Evolutionary conservation across 2,329 filamentous ascomycete genomes (phyloP).

Genomic region (Myriosclerotinia curreyana): DNA sequence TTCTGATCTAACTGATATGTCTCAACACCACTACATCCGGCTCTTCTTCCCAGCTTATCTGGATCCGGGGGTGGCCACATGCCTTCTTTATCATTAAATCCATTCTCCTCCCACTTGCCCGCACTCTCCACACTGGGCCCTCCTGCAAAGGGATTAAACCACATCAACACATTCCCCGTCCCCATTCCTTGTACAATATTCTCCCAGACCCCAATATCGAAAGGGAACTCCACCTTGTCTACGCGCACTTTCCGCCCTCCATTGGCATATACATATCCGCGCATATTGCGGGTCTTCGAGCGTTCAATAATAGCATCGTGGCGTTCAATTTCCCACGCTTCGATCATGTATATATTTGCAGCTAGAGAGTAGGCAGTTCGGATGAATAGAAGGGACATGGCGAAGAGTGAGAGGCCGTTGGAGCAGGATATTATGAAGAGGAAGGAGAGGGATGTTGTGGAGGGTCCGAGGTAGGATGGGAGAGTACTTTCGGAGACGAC

Average conservation of each 20-base stretch:
- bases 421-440: slow-evolving; percentile 59
- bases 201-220: slow-evolving; percentile 70
- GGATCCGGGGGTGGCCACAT: slow-evolving; percentile 64
- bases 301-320: slow-evolving; percentile 74
- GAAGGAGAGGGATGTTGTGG: slow-evolving; percentile 54
- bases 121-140: slow-evolving; percentile 44
- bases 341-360: slow-evolving; percentile 76
- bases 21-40: slow-evolving; percentile 7
- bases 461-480: slow-evolving; percentile 72
- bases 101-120: slow-evolving; percentile 67
- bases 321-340: slow-evolving; percentile 70
- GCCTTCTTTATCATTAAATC: slow-evolving; percentile 62
- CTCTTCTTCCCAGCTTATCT: slow-evolving; percentile 50
- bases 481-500: slow-evolving; percentile 65
- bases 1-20: slow-evolving; percentile 20
- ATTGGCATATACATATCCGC: slow-evolving; percentile 42
- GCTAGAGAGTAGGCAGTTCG: slow-evolving; percentile 59
- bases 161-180: slow-evolving; percentile 59
- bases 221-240: slow-evolving; percentile 72
- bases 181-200: slow-evolving; percentile 79
- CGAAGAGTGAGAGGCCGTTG: slow-evolving; percentile 58
- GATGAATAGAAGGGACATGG: slow-evolving; percentile 62
- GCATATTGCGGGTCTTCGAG: slow-evolving; percentile 58
- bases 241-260: slow-evolving; percentile 54
- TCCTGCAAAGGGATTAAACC: slow-evolving; percentile 66